Conservation (phyloP, 2,329 filamentous ascomycete species). For the Pseudogymnoascus sp. region DNA sequence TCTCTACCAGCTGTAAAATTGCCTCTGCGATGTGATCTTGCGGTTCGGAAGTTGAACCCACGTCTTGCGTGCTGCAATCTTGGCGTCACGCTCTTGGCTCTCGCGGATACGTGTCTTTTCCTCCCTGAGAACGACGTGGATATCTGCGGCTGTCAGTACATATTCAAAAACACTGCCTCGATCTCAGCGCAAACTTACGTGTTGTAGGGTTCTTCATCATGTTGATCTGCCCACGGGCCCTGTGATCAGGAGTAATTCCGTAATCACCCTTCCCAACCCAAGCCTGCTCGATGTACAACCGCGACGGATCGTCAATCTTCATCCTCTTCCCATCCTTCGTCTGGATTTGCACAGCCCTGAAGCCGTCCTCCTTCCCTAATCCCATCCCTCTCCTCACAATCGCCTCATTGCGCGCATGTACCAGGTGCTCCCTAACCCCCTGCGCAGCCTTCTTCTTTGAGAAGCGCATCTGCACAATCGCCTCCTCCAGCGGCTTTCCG, state of each 20-base stretch:
- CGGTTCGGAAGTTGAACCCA: constrained; percentile 87
- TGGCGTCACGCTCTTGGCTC: constrained; percentile 67
- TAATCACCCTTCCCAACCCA: constrained; percentile 78
- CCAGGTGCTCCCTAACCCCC: constrained; percentile 70
- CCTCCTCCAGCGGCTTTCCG: constrained; percentile 90
- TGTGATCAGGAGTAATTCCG: constrained; percentile 52
- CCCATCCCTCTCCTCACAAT: constrained; percentile 81
- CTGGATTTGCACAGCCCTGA: constrained; percentile 45
- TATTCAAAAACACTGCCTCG: neutral
- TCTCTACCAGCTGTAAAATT: constrained; percentile 81
- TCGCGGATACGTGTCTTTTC: constrained; percentile 81
- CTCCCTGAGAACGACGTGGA: constrained; percentile 82
- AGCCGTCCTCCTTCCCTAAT: constrained; percentile 33
- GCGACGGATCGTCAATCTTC: constrained; percentile 63
- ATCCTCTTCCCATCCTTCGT: constrained; percentile 69
- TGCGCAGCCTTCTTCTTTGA: constrained; percentile 86
- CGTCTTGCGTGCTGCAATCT: constrained; percentile 64
- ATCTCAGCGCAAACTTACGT: constrained; percentile 44
- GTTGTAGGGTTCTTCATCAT: constrained; percentile 64
- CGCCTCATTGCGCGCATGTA: constrained; percentile 73
- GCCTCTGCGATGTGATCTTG: constrained; percentile 72
- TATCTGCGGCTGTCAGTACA: constrained; percentile 39
- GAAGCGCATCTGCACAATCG: constrained; percentile 89
- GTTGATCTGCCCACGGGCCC: constrained; percentile 66
- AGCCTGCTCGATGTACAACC: constrained; percentile 82